Conservation (phyloP, 495 filamentous ascomycete species). For the Tetracladium marchalianum region DNA sequence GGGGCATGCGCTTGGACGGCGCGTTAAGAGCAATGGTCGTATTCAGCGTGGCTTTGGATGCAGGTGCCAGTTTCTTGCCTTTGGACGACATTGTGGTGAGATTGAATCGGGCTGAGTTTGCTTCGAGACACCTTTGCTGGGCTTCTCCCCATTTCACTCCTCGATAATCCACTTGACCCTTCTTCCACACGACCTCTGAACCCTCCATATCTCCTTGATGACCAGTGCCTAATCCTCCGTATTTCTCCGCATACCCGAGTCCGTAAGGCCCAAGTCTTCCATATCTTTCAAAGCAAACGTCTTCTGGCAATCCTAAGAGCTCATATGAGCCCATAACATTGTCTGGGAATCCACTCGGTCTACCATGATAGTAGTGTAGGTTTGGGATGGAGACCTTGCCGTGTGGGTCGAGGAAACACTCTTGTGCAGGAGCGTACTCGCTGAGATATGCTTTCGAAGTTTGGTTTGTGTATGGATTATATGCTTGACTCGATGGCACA, state of each 20-base stretch:
- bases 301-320: constrained; percentile 67
- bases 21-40: constrained; percentile 10
- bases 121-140: constrained; percentile 57
- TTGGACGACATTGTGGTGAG: not conserved
- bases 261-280: constrained; percentile 86
- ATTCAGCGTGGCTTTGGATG: constrained; percentile 1
- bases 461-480: constrained; percentile 62
- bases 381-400: constrained; percentile 52
- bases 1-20: constrained; percentile 29
- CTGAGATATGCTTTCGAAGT: constrained; percentile 44
- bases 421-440: constrained; percentile 52
- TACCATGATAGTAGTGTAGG: constrained; percentile 60
- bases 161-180: constrained; percentile 62
- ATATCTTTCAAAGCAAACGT: constrained; percentile 90
- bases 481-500: constrained; percentile 45
- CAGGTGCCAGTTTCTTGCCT: not conserved
- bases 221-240: constrained; percentile 72
- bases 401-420: constrained; percentile 66
- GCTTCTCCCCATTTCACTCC: constrained; percentile 64
- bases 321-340: constrained; percentile 74
- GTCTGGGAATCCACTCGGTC: constrained; percentile 73
- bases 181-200: constrained; percentile 62
- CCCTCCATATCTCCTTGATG: constrained; percentile 72
- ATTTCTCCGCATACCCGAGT: constrained; percentile 64
- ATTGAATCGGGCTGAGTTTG: constrained; percentile 61